These are phyloP conservation scores for Aspergillus eucalypticola DNA, from an alignment of 2,329 filamentous ascomycete species.

Conservation along the genomic window DNA sequence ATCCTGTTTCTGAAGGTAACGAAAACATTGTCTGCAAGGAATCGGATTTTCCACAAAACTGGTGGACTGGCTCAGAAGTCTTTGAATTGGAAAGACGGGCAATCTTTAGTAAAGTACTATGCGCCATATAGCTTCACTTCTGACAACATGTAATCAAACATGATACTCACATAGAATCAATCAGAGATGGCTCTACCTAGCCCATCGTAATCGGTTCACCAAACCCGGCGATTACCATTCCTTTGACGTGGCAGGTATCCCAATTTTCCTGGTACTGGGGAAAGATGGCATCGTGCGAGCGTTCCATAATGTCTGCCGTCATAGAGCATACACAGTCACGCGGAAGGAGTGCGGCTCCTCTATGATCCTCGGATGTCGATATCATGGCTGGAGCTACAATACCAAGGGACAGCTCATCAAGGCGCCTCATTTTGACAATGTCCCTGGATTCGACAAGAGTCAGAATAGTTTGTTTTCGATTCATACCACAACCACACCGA, in stretches of 20 bases:
- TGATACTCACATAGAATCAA: not conserved
- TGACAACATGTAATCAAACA: not conserved
- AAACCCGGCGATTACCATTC: conserved; percentile 60
- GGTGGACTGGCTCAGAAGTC: conserved; percentile 43
- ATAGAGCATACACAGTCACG: conserved; percentile 62
- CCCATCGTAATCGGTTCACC: conserved; percentile 48
- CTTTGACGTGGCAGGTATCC: conserved; percentile 58
- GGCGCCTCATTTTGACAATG: conserved; percentile 59
- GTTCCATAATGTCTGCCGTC: conserved; percentile 65
- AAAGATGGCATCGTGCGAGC: conserved; percentile 56
- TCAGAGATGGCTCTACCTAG: conserved; percentile 40
- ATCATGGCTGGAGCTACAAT: conserved; percentile 65
- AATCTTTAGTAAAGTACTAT: conserved; percentile 50
- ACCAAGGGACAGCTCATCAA: conserved; percentile 60
- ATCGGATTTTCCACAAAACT: conserved; percentile 42
- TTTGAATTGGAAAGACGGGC: conserved; percentile 53
- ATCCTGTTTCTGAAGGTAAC: not conserved
- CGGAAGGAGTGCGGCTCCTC: conserved; percentile 53
- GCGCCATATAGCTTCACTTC: not conserved
- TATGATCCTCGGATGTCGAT: conserved; percentile 59
- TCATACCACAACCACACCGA: conserved; percentile 23
- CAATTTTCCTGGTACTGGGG: conserved; percentile 56
- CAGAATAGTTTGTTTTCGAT: conserved; percentile 56
- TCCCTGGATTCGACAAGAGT: conserved; percentile 58
- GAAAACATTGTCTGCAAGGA: conserved; percentile 38